Evolutionary conservation across 495 filamentous ascomycete genomes (phyloP), one percentile per base, ranked within the genome.

Genomic region (Penicillium antarcticum): DNA sequence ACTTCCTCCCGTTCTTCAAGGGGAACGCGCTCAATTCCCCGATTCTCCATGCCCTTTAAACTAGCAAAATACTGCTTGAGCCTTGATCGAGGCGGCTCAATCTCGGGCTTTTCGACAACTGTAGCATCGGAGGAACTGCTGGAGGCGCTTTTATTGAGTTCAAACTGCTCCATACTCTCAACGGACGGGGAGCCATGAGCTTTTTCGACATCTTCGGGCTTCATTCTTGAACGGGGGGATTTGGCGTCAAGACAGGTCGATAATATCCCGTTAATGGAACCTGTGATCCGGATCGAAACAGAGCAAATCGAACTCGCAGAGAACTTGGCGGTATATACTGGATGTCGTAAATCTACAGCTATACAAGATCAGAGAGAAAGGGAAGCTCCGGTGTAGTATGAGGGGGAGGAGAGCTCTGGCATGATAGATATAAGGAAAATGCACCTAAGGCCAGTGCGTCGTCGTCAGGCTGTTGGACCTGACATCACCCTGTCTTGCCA

Each of bases 1-100:
- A 61, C 45, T 10, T 53, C 40, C 42, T 75, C 56, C 13, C 74
- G 72, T 46, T 87, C 79, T 26, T 82, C 72, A 8, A 78, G 56
- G 13, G 79, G 70, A 4, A 92, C 82, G 0, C 84, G 83, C 47
- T 80, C 77, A 53, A 91, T 88, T 4, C 87, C 87, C 16, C 85
- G 79, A 7, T 78, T 74, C 57, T 92, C 88, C 26, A 89, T 71
- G 38, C 74, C 74, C 24, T 75, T 68, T 36, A 82, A 59, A 12
- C 48, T 53, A 42, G 77, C 67, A 37, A 73, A 57, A 45, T 60
- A 67, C 61, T 56, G 56, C 35, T 62, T 53, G 24, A 58, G 63
- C 59, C 39, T 56, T 16, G 66, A 59, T 37, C 58, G 40, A 0
- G 56, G 60, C 38, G 52, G 46, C 5, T 44, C 17, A 4, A 55